Conservation (phyloP, 1,284 basidiomycete species). For the Lignosus rhinocerotis region DNA sequence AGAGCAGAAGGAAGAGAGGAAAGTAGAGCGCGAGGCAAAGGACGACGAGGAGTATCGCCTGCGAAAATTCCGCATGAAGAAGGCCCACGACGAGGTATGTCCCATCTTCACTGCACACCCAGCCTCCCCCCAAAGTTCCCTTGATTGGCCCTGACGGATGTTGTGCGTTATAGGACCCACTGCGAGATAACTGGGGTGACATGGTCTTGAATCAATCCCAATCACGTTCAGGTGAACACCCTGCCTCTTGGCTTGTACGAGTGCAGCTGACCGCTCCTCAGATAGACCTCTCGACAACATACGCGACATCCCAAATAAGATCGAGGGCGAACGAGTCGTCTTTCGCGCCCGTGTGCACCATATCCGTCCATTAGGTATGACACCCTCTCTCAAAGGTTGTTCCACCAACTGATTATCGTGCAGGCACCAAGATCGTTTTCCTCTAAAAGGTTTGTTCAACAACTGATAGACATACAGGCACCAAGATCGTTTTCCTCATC, state of each 20-base stretch:
- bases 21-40: conserved; percentile 24
- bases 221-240: conserved; percentile 11
- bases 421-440: conserved; percentile 61
- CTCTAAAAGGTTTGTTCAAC: conserved; percentile 31
- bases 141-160: background rate
- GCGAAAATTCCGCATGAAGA: conserved; percentile 46
- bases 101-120: background rate
- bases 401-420: background rate
- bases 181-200: conserved; percentile 65
- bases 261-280: conserved; percentile 32
- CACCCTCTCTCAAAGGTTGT: background rate
- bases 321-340: conserved; percentile 51
- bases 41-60: conserved; percentile 25
- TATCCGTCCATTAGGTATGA: conserved; percentile 53
- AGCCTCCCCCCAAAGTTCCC: background rate
- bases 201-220: conserved; percentile 49
- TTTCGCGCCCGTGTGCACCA: conserved; percentile 68
- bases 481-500: conserved; percentile 66
- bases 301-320: conserved; percentile 23
- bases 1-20: conserved; percentile 29
- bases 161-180: conserved; percentile 45
- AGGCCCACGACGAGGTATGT: conserved; percentile 46
- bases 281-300: conserved; percentile 29
- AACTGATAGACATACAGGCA: conserved; percentile 21
- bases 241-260: background rate